These are phyloP conservation scores for Globisporangium heterothallicum DNA, from an alignment of 352 stramenopile genomes.

Conservation along the genomic window DNA sequence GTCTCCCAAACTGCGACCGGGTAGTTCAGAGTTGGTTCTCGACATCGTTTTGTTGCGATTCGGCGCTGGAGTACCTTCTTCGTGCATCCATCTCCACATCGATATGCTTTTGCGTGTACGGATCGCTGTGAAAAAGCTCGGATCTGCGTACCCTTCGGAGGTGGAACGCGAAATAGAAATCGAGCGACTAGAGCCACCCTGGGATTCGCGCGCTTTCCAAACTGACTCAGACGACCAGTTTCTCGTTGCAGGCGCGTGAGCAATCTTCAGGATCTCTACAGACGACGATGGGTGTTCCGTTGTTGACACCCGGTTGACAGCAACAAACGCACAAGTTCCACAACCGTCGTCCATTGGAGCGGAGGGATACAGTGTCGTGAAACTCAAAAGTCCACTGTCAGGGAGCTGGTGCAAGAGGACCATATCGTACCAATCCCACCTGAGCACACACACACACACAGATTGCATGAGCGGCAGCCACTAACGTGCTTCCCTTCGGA, in stretches of 20 bases:
- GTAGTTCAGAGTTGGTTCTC: neutral
- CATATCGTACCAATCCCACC: constrained; percentile 36
- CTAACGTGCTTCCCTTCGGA: neutral
- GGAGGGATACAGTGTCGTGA: constrained; percentile 7
- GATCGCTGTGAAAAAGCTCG: constrained; percentile 2
- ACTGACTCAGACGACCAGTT: neutral
- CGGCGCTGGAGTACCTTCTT: neutral
- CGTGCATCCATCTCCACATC: constrained; percentile 5
- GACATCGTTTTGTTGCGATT: neutral
- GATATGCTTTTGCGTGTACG: constrained; percentile 3
- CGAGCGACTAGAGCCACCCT: neutral
- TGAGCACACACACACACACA: constrained; percentile 7
- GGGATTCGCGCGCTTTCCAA: neutral
- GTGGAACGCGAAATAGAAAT: neutral
- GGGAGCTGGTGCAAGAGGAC: constrained; percentile 16
- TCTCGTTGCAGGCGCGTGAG: neutral
- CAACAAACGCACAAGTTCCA: neutral
- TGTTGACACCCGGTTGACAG: neutral
- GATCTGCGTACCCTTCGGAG: neutral
- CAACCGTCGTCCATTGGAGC: neutral
- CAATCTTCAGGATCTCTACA: constrained; percentile 11
- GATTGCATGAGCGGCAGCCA: constrained; percentile 3
- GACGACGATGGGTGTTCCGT: neutral
- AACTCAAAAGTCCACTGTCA: constrained; percentile 15
- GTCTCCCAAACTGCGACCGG: neutral